A percentile compares a stretch with the other conserved stretches of the same genome.
phyloP scores from a whole-genome alignment of 2,329 filamentous ascomycete species.

The Trichoderma sp. region DNA sequence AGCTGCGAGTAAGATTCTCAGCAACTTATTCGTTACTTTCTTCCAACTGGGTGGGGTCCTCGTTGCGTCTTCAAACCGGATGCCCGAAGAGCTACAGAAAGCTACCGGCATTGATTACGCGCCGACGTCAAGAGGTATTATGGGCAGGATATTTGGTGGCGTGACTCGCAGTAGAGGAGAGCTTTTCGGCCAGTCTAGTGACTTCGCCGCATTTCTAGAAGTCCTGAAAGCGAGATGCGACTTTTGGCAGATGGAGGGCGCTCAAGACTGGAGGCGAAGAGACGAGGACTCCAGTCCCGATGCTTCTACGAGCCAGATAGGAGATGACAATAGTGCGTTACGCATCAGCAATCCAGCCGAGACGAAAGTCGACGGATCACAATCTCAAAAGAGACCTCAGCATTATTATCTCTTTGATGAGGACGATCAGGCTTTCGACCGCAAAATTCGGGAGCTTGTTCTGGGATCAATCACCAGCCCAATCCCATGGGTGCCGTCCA shows the following conservation, averaged over 20 bases:
- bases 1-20: conserved; percentile 77
- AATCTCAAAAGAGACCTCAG: conserved; percentile 36
- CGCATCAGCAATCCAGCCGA: neutral
- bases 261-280: conserved; percentile 69
- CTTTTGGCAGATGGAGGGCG: conserved; percentile 81
- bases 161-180: conserved; percentile 47
- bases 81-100: conserved; percentile 80
- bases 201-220: conserved; percentile 76
- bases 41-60: conserved; percentile 82
- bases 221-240: conserved; percentile 78
- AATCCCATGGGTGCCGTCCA: conserved; percentile 49
- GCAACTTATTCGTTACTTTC: conserved; percentile 76
- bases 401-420: conserved; percentile 39
- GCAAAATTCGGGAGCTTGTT: conserved; percentile 33
- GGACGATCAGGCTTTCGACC: conserved; percentile 39
- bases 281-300: conserved; percentile 44
- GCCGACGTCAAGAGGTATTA: conserved; percentile 57
- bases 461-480: conserved; percentile 31
- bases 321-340: neutral
- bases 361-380: conserved; percentile 21
- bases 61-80: conserved; percentile 78
- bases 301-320: conserved; percentile 2
- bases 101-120: conserved; percentile 72
- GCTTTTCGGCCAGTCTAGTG: conserved; percentile 64
- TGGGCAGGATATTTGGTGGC: conserved; percentile 53